A percentile compares a stretch with the other conserved stretches of the same genome.
Evolutionary conservation across 2,329 filamentous ascomycete genomes (phyloP).

Genomic region (Sporothrix pallida): DNA sequence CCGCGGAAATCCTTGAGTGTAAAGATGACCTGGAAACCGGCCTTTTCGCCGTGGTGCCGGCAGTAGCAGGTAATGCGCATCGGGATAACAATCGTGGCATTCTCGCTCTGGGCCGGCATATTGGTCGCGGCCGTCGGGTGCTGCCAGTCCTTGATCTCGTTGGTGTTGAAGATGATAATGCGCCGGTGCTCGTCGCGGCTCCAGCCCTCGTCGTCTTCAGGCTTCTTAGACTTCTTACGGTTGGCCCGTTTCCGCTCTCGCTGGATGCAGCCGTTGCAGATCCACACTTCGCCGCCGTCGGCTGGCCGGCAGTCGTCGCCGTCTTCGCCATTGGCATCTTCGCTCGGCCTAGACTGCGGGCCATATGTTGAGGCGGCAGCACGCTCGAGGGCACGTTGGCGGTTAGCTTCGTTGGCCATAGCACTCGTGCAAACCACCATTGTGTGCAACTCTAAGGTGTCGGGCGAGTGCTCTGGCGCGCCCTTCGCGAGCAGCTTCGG

Average conservation of each 20-base stretch:
- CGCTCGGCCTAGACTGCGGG: slow-evolving; percentile 44
- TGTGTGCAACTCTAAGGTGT: slow-evolving; percentile 79
- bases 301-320: slow-evolving; percentile 75
- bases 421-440: slow-evolving; percentile 91
- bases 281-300: slow-evolving; percentile 91
- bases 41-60: slow-evolving; percentile 90
- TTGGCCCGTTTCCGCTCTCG: slow-evolving; percentile 89
- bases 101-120: slow-evolving; percentile 34
- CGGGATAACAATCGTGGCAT: slow-evolving; percentile 68
- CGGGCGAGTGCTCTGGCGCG: slow-evolving; percentile 66
- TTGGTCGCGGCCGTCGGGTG: slow-evolving; percentile 53
- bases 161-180: slow-evolving; percentile 90
- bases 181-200: slow-evolving; percentile 77
- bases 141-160: slow-evolving; percentile 84
- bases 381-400: slow-evolving; percentile 69
- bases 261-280: slow-evolving; percentile 89
- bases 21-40: slow-evolving; percentile 91
- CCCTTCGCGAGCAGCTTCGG: slow-evolving; percentile 85
- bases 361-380: slow-evolving; percentile 54
- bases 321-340: slow-evolving; percentile 63
- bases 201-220: slow-evolving; percentile 90
- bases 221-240: slow-evolving; percentile 90
- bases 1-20: slow-evolving; percentile 84
- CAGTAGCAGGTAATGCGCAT: slow-evolving; percentile 99
- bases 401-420: slow-evolving; percentile 74